phyloP scores from a whole-genome alignment of 257 asterid species.

The Nicotiana tabacum region DNA sequence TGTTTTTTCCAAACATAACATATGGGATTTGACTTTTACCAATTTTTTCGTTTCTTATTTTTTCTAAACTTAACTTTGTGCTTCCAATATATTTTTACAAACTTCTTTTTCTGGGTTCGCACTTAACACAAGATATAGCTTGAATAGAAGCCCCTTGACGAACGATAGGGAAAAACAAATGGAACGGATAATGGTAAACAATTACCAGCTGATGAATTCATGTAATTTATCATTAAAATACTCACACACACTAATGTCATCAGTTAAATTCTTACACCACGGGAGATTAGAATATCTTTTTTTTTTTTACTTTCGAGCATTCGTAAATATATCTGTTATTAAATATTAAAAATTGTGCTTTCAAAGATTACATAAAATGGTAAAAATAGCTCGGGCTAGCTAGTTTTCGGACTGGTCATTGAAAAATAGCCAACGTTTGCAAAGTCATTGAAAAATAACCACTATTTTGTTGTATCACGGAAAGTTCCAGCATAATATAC shows the following conservation, averaged over 20 bases:
- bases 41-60: background rate
- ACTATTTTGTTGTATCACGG: too few relatives aligned
- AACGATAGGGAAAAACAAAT: background rate
- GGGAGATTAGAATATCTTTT: too few relatives aligned
- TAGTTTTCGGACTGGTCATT: too few relatives aligned
- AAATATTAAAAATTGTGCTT: too few relatives aligned
- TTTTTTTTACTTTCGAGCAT: too few relatives aligned
- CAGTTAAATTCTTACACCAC: background rate
- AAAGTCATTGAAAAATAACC: too few relatives aligned
- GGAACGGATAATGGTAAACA: background rate
- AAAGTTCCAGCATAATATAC: too few relatives aligned
- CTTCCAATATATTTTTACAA: background rate
- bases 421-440: too few relatives aligned
- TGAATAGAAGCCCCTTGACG: background rate
- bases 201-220: background rate
- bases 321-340: too few relatives aligned
- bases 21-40: background rate
- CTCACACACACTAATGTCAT: background rate
- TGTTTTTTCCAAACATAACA: background rate
- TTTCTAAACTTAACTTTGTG: too few relatives aligned
- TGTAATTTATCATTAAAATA: background rate
- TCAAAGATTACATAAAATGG: too few relatives aligned
- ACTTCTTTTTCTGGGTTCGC: background rate
- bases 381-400: too few relatives aligned
- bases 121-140: background rate